Percentiles rank a stretch among this genome's conserved stretches.
Conservation (phyloP, 148 eudicot species). For the Chenopodium album region DNA sequence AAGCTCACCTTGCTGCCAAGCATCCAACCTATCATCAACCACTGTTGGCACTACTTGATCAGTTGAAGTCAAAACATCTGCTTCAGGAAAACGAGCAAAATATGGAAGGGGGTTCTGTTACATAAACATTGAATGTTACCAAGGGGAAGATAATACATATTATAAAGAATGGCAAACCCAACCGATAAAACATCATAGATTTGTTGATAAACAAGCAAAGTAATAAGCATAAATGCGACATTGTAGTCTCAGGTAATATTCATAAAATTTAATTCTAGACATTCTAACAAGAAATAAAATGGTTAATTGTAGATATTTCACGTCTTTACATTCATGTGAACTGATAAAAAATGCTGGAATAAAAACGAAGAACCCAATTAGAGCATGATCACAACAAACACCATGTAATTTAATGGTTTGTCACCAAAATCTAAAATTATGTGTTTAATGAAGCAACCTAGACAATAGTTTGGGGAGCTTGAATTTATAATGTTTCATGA, state of each 20-base stretch:
- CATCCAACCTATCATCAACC: constrained; percentile 82
- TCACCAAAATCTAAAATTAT: not conserved
- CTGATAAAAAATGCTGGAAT: not conserved
- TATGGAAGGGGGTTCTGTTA: constrained; percentile 96
- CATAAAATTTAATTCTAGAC: not conserved
- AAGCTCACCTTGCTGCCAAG: constrained; percentile 77
- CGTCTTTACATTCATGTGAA: not conserved
- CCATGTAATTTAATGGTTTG: not conserved
- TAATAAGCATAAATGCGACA: not conserved
- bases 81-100: constrained; percentile 92
- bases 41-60: constrained; percentile 91
- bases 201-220: not conserved
- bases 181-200: not conserved
- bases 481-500: not conserved
- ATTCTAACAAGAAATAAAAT: not conserved
- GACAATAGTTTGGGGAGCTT: not conserved
- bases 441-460: not conserved
- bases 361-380: not conserved
- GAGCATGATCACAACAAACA: not conserved
- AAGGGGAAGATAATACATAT: not conserved
- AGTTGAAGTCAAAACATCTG: constrained; percentile 89
- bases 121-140: constrained; percentile 25
- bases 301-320: not conserved
- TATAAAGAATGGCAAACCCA: not conserved
- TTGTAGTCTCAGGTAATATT: too few relatives aligned